Conservation (phyloP, 1,284 basidiomycete species). For the Apiotrichum sp. region DNA sequence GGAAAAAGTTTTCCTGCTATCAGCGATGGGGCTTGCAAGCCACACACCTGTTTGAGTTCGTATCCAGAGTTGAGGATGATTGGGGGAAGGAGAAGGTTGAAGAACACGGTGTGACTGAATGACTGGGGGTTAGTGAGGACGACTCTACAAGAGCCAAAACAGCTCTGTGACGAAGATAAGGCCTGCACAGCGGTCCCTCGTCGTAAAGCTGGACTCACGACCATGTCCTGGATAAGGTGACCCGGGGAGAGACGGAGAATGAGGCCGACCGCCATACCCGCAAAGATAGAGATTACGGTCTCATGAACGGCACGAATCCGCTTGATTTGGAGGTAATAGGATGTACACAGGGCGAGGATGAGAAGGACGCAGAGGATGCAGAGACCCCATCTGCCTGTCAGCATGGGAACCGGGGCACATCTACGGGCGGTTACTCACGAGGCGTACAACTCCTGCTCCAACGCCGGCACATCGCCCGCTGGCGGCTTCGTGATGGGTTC, state of each 20-base stretch:
- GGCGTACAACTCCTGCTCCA: constrained; percentile 80
- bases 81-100: constrained; percentile 92
- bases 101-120: constrained; percentile 96
- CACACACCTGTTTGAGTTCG: constrained; percentile 80
- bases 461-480: constrained; percentile 40
- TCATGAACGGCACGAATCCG: constrained; percentile 94
- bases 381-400: constrained; percentile 61
- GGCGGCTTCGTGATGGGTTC: constrained; percentile 25
- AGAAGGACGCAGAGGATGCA: constrained; percentile 92
- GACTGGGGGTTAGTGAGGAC: constrained; percentile 53
- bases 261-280: constrained; percentile 90
- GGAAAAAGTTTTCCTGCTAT: constrained; percentile 86
- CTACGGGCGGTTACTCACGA: constrained; percentile 47
- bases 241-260: constrained; percentile 85
- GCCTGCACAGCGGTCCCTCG: neutral
- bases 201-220: constrained; percentile 57
- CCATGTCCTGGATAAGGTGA: constrained; percentile 92
- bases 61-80: constrained; percentile 99
- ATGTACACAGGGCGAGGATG: constrained; percentile 89
- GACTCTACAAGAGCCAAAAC: too few relatives aligned
- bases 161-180: neutral
- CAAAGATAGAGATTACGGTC: constrained; percentile 90
- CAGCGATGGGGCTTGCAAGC: neutral
- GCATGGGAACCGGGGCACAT: neutral
- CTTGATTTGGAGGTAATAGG: constrained; percentile 96